These are phyloP conservation scores for Rhododendron mucronatum DNA, from an alignment of 148 eudicot species.

Conservation along the genomic window DNA sequence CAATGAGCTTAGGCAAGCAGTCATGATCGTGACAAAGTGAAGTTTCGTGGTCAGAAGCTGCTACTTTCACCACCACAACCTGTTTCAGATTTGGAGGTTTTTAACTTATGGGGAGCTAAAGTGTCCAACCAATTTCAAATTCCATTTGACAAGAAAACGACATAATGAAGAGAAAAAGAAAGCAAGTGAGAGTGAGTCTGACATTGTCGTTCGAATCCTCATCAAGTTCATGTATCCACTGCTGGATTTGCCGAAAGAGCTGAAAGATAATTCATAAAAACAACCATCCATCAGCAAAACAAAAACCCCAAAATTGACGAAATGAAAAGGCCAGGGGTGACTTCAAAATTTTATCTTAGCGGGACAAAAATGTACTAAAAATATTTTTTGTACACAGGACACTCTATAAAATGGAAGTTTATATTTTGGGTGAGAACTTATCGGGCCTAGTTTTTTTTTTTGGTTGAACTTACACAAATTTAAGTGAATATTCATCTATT, in stretches of 20 bases:
- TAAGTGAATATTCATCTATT: too few species aligned
- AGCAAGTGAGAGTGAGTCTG: conserved; percentile 8
- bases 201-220: conserved; percentile 30
- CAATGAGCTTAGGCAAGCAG: conserved; percentile 36
- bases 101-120: neutral
- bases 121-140: neutral
- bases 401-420: too few species aligned
- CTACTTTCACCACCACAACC: conserved; percentile 15
- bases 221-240: conserved; percentile 40
- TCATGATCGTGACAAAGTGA: conserved; percentile 29
- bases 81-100: conserved; percentile 13
- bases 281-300: neutral
- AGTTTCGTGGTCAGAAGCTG: conserved; percentile 2
- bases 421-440: neutral
- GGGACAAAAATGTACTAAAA: neutral
- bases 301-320: neutral
- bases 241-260: conserved; percentile 50
- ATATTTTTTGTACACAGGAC: too few species aligned
- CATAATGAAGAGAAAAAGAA: neutral
- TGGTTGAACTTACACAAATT: too few species aligned
- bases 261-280: conserved; percentile 17
- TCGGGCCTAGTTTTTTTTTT: too few species aligned
- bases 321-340: neutral
- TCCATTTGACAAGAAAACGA: neutral
- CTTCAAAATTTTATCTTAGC: too few species aligned